Base-by-base conservation (phyloP, 345 rosid species). In the Cochlearia excelsa region DNA sequence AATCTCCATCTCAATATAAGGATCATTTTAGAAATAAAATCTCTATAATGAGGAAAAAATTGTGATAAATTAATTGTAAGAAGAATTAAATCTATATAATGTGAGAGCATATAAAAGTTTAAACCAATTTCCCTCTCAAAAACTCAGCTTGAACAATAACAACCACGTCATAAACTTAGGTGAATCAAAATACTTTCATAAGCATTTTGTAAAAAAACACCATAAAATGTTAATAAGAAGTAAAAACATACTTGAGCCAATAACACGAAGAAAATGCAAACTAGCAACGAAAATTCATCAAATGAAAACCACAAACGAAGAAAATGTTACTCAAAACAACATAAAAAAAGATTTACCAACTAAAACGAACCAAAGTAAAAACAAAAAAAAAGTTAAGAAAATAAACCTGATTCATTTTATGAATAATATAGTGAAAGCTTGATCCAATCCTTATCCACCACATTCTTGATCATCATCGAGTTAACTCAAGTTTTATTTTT, bases 271-370 rank as follows among this genome's bases (percentile, higher is more conserved):
- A 3, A 51, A 63, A 57, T 42, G 51, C 52, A 41, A 61, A 61
- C 58, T 61, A 55, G 46, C 34, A 54, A 58, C 27, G 45, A 34
- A 31, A 57, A 49, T n/a, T 51, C 53, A 67, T 51, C 11, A 43
- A 42, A 47, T 0, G 11, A 42, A 56, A 69, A 48, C 9, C 34
- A 50, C 11, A 48, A 49, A 60, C 11, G 62, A 47, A 33, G 44
- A 30, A 62, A 69, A 28, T 63, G 52, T 56, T 50, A 55, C 68
- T 28, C 48, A 56, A 70, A 57, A 40, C 54, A 63, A 57, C 55
- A 57, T 45, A 44, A 43, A 57, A 43, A 57, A 37, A 57, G 38
- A 10, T 57, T 69, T 70, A 63, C n/a, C 38, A 57, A 51, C 54
- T 29, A 63, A 62, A 57, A 63, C 40, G 16, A 27, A 61, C 30